These are phyloP conservation scores for Aphanomyces cochlioides DNA, from an alignment of 352 stramenopile species.

Conservation along the genomic window DNA sequence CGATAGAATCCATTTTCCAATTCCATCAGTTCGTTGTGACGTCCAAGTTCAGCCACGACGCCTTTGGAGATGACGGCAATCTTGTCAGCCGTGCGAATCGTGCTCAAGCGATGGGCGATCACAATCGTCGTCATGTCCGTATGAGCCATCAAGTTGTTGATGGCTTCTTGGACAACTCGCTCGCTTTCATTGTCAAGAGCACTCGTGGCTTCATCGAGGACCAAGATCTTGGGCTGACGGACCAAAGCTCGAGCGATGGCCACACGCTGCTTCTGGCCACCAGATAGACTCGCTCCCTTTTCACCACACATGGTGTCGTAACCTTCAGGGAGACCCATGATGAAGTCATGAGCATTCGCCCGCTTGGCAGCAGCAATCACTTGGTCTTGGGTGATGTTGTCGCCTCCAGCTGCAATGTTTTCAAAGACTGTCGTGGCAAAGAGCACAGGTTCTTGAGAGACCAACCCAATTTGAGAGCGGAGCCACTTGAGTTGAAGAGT, in stretches of 20 bases:
- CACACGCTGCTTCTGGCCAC: slow-evolving; percentile 85
- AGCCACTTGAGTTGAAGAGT: slow-evolving; percentile 75
- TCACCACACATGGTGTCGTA: slow-evolving; percentile 73
- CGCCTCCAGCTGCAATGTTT: slow-evolving; percentile 80
- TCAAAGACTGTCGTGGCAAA: slow-evolving; percentile 87
- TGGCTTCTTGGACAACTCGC: slow-evolving; percentile 54
- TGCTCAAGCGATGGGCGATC: slow-evolving; percentile 81
- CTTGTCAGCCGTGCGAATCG: slow-evolving; percentile 60
- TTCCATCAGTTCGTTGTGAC: slow-evolving; percentile 31
- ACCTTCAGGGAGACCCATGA: slow-evolving; percentile 72
- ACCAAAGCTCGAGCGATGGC: slow-evolving; percentile 82
- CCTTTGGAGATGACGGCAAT: slow-evolving; percentile 33
- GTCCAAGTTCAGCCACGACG: slow-evolving; percentile 31
- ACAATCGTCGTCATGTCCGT: slow-evolving; percentile 56
- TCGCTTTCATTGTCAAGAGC: slow-evolving; percentile 72
- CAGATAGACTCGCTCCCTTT: slow-evolving; percentile 78
- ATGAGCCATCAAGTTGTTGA: slow-evolving; percentile 43
- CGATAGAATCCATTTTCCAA: slow-evolving; percentile 35
- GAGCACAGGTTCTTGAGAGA: slow-evolving; percentile 85
- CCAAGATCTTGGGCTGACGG: slow-evolving; percentile 40
- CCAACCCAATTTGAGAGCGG: slow-evolving; percentile 59
- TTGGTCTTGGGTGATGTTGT: slow-evolving; percentile 48
- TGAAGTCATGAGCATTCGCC: slow-evolving; percentile 55
- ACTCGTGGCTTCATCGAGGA: slow-evolving; percentile 75
- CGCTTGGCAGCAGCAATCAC: slow-evolving; percentile 59